These are phyloP conservation scores for Tetradesmus lagerheimii DNA, from an alignment of 139 green algal species.

Conservation along the genomic window DNA sequence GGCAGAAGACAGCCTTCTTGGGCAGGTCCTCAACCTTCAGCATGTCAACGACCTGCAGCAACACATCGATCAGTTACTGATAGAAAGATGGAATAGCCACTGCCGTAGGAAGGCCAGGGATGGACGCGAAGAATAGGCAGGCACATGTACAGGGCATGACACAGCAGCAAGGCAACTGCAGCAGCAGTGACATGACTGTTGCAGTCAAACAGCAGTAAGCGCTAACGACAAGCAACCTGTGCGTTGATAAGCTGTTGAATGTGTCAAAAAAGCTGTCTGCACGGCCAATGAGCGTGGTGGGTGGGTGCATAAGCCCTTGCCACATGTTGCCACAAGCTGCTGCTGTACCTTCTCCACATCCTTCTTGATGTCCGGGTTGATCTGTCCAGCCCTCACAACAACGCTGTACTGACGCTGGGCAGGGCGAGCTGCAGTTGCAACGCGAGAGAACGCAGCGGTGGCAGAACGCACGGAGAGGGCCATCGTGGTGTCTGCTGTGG, in stretches of 20 bases:
- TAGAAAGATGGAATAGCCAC: no score
- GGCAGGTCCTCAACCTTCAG: slow-evolving; percentile 61
- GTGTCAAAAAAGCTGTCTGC: not conserved
- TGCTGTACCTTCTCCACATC: slow-evolving; percentile 53
- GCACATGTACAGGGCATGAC: no score
- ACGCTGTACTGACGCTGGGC: not conserved
- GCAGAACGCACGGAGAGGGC: not conserved
- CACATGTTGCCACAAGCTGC: no score
- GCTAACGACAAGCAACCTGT: no score
- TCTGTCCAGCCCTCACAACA: slow-evolving; percentile 36
- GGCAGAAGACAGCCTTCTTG: slow-evolving; percentile 74
- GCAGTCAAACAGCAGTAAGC: not conserved
- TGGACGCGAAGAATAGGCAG: no score
- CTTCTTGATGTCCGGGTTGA: slow-evolving; percentile 75
- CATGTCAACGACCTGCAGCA: slow-evolving; percentile 64
- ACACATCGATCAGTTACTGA: no score
- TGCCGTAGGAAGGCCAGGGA: no score
- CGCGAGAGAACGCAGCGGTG: not conserved
- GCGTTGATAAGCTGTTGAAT: no score
- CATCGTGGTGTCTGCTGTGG: not conserved
- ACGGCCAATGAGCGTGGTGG: not conserved
- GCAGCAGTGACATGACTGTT: not conserved
- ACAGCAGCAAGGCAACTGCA: not conserved
- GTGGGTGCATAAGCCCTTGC: not conserved
- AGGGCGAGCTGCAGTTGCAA: not conserved